phyloP scores from a whole-genome alignment of 495 filamentous ascomycete genomes.

The Cetradonia linearis region DNA sequence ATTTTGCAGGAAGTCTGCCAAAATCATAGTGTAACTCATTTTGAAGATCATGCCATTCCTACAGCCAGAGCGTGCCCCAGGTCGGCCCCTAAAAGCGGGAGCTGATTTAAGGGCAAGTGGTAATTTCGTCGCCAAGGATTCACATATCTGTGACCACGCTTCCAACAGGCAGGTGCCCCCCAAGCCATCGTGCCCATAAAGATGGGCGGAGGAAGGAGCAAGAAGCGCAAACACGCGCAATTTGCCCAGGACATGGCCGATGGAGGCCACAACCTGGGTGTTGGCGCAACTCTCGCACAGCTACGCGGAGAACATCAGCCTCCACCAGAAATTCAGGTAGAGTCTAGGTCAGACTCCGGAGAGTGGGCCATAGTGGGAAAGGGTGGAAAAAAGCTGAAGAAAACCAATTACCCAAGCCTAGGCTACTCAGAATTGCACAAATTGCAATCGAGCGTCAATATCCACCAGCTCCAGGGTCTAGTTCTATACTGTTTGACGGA shows the following conservation, averaged over 20 bases:
- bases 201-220: slow-evolving; percentile 14
- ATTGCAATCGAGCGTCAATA: slow-evolving; percentile 62
- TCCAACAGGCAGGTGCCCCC: no score
- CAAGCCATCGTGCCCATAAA: not conserved
- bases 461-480: slow-evolving; percentile 69
- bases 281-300: slow-evolving; percentile 19
- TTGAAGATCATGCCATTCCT: no score
- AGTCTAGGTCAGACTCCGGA: slow-evolving; percentile 11
- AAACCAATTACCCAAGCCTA: slow-evolving; percentile 65
- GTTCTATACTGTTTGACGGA: slow-evolving; percentile 86
- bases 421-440: slow-evolving; percentile 54
- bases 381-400: slow-evolving; percentile 38
- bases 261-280: slow-evolving; percentile 2
- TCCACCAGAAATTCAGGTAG: not conserved
- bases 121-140: not conserved
- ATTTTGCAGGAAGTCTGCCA: no score
- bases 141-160: not conserved
- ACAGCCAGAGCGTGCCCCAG: not conserved
- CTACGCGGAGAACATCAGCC: slow-evolving; percentile 8
- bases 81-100: not conserved
- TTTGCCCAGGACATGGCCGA: slow-evolving; percentile 10
- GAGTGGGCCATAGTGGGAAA: slow-evolving; percentile 22
- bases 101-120: not conserved
- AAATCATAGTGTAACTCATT: no score
- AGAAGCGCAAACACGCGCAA: slow-evolving; percentile 22